Evolutionary conservation across 805 yeast species (phyloP).

Genomic region (Candida fluviatilis): DNA sequence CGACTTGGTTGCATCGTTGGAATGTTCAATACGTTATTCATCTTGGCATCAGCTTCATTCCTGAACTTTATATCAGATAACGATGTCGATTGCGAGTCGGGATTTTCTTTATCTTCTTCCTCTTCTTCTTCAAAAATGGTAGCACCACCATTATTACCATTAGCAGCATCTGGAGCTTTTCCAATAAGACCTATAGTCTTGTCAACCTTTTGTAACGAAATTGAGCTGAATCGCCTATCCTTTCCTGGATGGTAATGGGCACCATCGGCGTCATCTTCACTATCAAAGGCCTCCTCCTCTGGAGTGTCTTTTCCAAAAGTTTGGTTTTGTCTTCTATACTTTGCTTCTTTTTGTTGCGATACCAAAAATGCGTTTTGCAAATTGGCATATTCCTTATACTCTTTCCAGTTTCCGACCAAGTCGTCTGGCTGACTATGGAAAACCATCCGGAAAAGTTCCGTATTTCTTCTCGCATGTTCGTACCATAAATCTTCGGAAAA

Average conservation of each 20-base stretch:
- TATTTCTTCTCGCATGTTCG: slow-evolving; percentile 77
- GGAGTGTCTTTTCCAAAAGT: slow-evolving; percentile 2
- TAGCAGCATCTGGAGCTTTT: slow-evolving; percentile 22
- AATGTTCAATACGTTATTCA: slow-evolving; percentile 2
- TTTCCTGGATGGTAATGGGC: slow-evolving; percentile 5
- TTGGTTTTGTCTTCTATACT: slow-evolving; percentile 17
- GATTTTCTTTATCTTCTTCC: not conserved
- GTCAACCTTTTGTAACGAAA: slow-evolving; percentile 22
- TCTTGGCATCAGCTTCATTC: slow-evolving; percentile 1
- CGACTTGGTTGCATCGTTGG: slow-evolving; percentile 1
- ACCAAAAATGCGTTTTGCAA: slow-evolving; percentile 53
- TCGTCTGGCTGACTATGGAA: slow-evolving; percentile 97
- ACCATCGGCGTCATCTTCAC: slow-evolving; percentile 10
- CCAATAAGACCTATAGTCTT: slow-evolving; percentile 35
- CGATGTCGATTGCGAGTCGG: slow-evolving; percentile 1
- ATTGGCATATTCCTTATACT: slow-evolving; percentile 68
- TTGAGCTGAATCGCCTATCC: slow-evolving; percentile 15
- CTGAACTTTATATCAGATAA: not conserved
- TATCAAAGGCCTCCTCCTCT: slow-evolving; percentile 6
- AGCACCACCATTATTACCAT: not conserved
- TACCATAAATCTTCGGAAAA: slow-evolving; percentile 87
- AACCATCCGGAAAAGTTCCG: slow-evolving; percentile 73
- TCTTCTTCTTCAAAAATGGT: slow-evolving; percentile 2
- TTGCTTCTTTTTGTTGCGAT: slow-evolving; percentile 35
- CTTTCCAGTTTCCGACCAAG: slow-evolving; percentile 83